Conservation (phyloP, 2,329 filamentous ascomycete species). For the Periconia sp. region DNA sequence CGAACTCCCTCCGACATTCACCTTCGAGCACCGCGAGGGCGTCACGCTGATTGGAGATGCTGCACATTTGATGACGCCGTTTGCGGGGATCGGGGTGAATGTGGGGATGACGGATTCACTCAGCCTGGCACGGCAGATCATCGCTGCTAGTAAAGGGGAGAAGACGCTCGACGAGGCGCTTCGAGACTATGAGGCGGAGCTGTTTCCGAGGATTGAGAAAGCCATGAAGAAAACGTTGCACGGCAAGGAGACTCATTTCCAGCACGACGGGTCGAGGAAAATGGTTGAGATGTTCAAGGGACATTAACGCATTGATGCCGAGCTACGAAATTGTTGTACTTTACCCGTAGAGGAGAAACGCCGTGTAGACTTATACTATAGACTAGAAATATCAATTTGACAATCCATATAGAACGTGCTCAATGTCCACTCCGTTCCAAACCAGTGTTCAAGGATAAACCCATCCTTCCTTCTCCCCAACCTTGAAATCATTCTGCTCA, state of each 20-base stretch:
- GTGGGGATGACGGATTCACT: constrained; percentile 58
- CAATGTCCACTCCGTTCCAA: not conserved
- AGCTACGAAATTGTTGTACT: not conserved
- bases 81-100: constrained; percentile 63
- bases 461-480: constrained; percentile 16
- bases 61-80: constrained; percentile 62
- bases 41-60: constrained; percentile 62
- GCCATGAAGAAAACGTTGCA: constrained; percentile 13
- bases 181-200: constrained; percentile 22
- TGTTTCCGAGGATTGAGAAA: constrained; percentile 3
- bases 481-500: constrained; percentile 23
- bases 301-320: constrained; percentile 3
- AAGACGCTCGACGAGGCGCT: constrained; percentile 24
- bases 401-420: not conserved
- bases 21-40: constrained; percentile 53
- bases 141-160: constrained; percentile 15
- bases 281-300: constrained; percentile 25
- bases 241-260: constrained; percentile 26
- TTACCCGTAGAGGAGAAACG: no score
- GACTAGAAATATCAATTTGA: not conserved
- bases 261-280: constrained; percentile 14
- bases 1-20: constrained; percentile 55
- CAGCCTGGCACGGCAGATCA: constrained; percentile 44
- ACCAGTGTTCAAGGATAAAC: constrained; percentile 12
- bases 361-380: no score